A percentile compares a stretch with the other conserved stretches of the same genome.
These are phyloP conservation scores for Phialocephala sp. DNA, from an alignment of 2,329 filamentous ascomycete species.

Conservation along the genomic window DNA sequence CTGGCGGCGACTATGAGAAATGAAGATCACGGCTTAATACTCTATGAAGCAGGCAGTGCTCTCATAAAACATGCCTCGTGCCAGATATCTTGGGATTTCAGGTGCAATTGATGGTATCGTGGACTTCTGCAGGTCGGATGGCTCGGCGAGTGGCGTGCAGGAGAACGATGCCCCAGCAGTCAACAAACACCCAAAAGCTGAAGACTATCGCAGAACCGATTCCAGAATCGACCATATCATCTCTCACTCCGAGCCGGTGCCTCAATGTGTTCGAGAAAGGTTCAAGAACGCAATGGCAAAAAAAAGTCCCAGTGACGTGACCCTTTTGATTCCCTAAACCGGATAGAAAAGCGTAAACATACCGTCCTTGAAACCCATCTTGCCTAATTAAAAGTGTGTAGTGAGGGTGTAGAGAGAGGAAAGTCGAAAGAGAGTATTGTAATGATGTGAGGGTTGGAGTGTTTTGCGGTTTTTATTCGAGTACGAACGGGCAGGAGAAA, in stretches of 20 bases:
- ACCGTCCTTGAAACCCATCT: constrained; percentile 49
- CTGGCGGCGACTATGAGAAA: constrained; percentile 15
- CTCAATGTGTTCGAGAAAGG: constrained; percentile 1
- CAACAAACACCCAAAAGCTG: constrained; percentile 16
- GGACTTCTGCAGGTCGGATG: constrained; percentile 10
- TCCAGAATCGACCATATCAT: background rate
- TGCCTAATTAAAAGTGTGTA: constrained; percentile 42
- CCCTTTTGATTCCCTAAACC: constrained; percentile 9
- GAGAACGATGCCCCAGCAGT: constrained; percentile 18
- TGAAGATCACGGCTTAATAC: background rate
- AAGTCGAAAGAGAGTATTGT: constrained; percentile 17
- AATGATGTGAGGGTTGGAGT: background rate
- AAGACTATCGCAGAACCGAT: constrained; percentile 10
- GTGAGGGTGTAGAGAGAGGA: constrained; percentile 18
- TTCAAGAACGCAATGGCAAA: constrained; percentile 28
- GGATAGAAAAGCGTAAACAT: constrained; percentile 35
- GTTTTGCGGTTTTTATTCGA: constrained; percentile 25
- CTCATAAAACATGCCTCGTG: constrained; percentile 1
- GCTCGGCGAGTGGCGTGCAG: constrained; percentile 19
- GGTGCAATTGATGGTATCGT: constrained; percentile 18
- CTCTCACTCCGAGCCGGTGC: background rate
- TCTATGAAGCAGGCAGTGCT: background rate
- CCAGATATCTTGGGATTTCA: constrained; percentile 13
- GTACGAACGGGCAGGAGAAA: constrained; percentile 20
- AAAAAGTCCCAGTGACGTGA: constrained; percentile 33